These are phyloP conservation scores for Colletotrichum magnum DNA, from an alignment of 2,329 filamentous ascomycete genomes.

Conservation along the genomic window DNA sequence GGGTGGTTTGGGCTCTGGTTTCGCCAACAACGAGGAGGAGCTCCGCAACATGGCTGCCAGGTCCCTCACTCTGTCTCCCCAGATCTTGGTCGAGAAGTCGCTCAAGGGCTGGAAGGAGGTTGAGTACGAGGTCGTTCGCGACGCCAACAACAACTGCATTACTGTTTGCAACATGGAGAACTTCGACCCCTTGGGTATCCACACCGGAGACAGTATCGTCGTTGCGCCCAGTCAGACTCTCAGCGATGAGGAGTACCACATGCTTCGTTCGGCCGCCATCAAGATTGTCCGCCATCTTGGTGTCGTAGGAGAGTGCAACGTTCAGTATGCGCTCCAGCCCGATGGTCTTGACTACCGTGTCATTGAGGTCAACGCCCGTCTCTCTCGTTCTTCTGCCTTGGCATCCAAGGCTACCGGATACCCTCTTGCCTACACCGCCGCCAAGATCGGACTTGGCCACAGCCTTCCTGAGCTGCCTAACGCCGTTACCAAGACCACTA, in stretches of 20 bases:
- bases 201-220: slow-evolving; percentile 98
- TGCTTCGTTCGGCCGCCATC: slow-evolving; percentile 97
- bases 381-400: slow-evolving; percentile 95
- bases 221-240: slow-evolving; percentile 97
- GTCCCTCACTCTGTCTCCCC: slow-evolving; percentile 92
- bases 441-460: slow-evolving; percentile 97
- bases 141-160: slow-evolving; percentile 94
- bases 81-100: slow-evolving; percentile 98
- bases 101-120: slow-evolving; percentile 99
- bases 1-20: slow-evolving; percentile 95
- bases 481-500: slow-evolving; percentile 98
- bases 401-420: slow-evolving; percentile 99
- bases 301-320: slow-evolving; percentile 98
- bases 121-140: slow-evolving; percentile 97
- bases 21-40: slow-evolving; percentile 94
- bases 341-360: slow-evolving; percentile 98
- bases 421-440: slow-evolving; percentile 95
- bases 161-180: slow-evolving; percentile 71
- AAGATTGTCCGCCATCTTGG: slow-evolving; percentile 98
- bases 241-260: slow-evolving; percentile 99
- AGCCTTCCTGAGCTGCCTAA: slow-evolving; percentile 96
- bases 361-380: slow-evolving; percentile 98
- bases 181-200: slow-evolving; percentile 96
- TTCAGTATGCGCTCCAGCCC: slow-evolving; percentile 87
- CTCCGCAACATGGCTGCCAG: slow-evolving; percentile 93